Evolutionary conservation across 371 early-diverging fungal species (phyloP).

Genomic region (Mucor plumbeus): DNA sequence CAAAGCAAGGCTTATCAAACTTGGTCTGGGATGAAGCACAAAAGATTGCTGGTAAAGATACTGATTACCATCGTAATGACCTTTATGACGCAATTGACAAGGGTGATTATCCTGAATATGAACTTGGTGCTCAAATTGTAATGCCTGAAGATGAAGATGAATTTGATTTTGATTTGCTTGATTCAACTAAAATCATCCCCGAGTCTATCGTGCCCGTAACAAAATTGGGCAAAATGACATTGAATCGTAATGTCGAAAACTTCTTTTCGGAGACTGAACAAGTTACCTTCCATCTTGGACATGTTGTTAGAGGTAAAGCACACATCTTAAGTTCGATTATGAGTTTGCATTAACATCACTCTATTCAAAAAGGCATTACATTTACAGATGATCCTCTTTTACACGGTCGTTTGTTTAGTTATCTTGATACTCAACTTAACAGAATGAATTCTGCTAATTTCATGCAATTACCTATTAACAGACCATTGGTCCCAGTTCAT

Average conservation of each 20-base stretch:
- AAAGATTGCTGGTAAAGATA: conserved; percentile 54
- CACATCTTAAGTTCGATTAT: background rate
- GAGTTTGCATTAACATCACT: background rate
- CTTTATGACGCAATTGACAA: conserved; percentile 48
- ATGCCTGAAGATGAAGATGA: conserved; percentile 44
- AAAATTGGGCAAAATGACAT: conserved; percentile 50
- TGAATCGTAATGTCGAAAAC: conserved; percentile 60
- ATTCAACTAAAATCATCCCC: conserved; percentile 62
- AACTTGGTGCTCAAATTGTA: conserved; percentile 56
- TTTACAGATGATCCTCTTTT: conserved; percentile 58
- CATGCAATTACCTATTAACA: conserved; percentile 60
- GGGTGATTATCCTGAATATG: conserved; percentile 59
- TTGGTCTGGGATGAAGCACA: conserved; percentile 59
- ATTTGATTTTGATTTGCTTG: conserved; percentile 57
- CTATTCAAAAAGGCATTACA: conserved; percentile 30
- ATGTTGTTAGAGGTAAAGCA: conserved; percentile 46
- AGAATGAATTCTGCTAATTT: conserved; percentile 56
- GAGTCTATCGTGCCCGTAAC: conserved; percentile 53
- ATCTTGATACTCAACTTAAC: conserved; percentile 58
- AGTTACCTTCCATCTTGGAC: conserved; percentile 45
- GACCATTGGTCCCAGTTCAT: conserved; percentile 41
- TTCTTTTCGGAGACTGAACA: conserved; percentile 66
- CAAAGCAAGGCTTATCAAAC: conserved; percentile 47
- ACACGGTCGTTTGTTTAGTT: conserved; percentile 60
- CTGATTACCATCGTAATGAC: conserved; percentile 57